These are phyloP conservation scores for Monilinia fructicola DNA, from an alignment of 2,329 filamentous ascomycete genomes.

Conservation along the genomic window DNA sequence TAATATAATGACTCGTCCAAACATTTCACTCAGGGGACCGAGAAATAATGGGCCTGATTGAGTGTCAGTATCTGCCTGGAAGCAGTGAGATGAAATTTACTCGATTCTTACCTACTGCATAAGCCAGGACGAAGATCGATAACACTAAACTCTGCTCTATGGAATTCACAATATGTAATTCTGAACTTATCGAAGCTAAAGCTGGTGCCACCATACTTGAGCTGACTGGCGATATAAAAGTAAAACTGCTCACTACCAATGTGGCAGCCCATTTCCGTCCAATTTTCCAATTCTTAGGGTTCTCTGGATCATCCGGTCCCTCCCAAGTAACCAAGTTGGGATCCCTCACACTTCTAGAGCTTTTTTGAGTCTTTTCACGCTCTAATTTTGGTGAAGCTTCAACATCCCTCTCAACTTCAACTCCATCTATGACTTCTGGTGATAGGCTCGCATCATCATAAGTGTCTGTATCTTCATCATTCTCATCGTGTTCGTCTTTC, in stretches of 20 bases:
- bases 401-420: constrained; percentile 34
- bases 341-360: constrained; percentile 31
- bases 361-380: constrained; percentile 27
- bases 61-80: constrained; percentile 6
- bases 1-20: constrained; percentile 47
- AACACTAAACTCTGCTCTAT: constrained; percentile 49
- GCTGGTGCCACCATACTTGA: constrained; percentile 55
- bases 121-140: constrained; percentile 49
- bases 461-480: constrained; percentile 22
- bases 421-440: constrained; percentile 33
- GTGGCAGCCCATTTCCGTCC: constrained; percentile 51
- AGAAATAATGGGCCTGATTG: constrained; percentile 53
- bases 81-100: not conserved
- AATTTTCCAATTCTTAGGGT: constrained; percentile 37
- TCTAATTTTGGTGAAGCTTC: constrained; percentile 31
- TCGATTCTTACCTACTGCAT: constrained; percentile 27
- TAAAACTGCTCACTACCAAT: constrained; percentile 44
- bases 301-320: constrained; percentile 33
- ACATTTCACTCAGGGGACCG: constrained; percentile 58
- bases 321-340: constrained; percentile 37
- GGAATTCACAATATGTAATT: constrained; percentile 52
- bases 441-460: constrained; percentile 25
- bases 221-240: constrained; percentile 53
- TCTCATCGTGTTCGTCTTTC: not conserved
- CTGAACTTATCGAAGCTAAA: constrained; percentile 51